phyloP scores from a whole-genome alignment of 2,329 filamentous ascomycete genomes.

The Neonectria magnoliae region DNA sequence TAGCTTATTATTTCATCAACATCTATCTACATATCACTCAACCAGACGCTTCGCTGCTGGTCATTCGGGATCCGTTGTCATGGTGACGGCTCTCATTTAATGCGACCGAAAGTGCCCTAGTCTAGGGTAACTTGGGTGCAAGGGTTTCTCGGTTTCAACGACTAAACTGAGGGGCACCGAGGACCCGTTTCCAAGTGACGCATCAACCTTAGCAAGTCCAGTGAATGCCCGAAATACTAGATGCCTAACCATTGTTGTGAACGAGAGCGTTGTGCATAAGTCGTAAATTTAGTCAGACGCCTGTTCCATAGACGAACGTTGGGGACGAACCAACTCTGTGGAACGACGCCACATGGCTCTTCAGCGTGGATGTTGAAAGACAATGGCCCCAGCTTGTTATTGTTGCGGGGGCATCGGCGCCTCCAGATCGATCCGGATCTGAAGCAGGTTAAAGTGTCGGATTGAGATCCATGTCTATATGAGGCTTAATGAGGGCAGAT shows the following conservation, averaged over 20 bases:
- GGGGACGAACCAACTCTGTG: neutral
- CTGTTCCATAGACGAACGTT: neutral
- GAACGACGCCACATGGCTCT: constrained; percentile 10
- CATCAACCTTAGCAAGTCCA: neutral
- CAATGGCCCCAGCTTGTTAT: neutral
- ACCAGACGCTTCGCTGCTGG: neutral
- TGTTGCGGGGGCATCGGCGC: neutral
- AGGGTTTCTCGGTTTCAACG: neutral
- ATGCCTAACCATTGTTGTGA: neutral
- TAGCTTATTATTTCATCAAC: constrained; percentile 3
- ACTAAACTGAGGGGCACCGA: neutral
- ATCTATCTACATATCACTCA: neutral
- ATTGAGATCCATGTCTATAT: constrained; percentile 7
- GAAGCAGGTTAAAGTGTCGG: constrained; percentile 11
- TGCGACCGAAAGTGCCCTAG: neutral
- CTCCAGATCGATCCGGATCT: constrained; percentile 8
- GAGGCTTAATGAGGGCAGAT: constrained; percentile 5
- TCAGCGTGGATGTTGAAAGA: neutral
- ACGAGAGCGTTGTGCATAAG: neutral
- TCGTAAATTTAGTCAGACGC: neutral
- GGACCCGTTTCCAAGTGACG: neutral
- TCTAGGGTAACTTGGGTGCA: neutral
- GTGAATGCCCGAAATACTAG: neutral
- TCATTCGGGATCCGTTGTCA: neutral
- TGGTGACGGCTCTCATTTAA: neutral